These are phyloP conservation scores for Alternaria ethzedia DNA, from an alignment of 2,329 filamentous ascomycete genomes.

Conservation along the genomic window DNA sequence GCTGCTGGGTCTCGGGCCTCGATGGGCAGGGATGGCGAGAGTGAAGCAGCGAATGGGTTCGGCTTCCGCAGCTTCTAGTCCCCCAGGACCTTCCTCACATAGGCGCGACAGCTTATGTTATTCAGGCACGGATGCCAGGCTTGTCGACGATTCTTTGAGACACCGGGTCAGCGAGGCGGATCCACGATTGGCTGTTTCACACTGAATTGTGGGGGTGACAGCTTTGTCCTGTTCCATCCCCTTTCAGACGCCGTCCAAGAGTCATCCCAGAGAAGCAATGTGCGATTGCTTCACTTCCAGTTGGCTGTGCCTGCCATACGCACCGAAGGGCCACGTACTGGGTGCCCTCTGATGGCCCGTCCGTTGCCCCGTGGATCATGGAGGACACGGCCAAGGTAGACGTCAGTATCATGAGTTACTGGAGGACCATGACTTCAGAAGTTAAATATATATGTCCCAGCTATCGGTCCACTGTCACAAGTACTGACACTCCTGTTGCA, in stretches of 20 bases:
- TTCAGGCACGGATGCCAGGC: constrained; percentile 25
- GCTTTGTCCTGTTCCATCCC: constrained; percentile 34
- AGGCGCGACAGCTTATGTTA: constrained; percentile 29
- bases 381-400: constrained; percentile 25
- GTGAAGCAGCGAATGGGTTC: constrained; percentile 31
- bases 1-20: constrained; percentile 26
- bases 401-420: constrained; percentile 16
- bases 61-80: constrained; percentile 14
- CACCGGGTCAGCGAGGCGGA: constrained; percentile 38
- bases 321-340: constrained; percentile 41
- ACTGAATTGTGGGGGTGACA: constrained; percentile 25
- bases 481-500: constrained; percentile 24
- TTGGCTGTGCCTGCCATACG: constrained; percentile 32
- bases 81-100: constrained; percentile 21
- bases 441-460: constrained; percentile 29
- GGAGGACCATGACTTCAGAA: constrained; percentile 16
- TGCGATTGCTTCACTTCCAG: constrained; percentile 42
- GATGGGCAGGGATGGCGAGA: constrained; percentile 23
- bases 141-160: constrained; percentile 38
- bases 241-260: constrained; percentile 38
- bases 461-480: constrained; percentile 28
- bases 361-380: constrained; percentile 36
- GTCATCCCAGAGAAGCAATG: constrained; percentile 31
- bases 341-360: constrained; percentile 40
- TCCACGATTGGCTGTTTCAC: constrained; percentile 35